Evolutionary conservation across 2,329 filamentous ascomycete genomes (phyloP).

Genomic region (Arthrobotrys sinensis): DNA sequence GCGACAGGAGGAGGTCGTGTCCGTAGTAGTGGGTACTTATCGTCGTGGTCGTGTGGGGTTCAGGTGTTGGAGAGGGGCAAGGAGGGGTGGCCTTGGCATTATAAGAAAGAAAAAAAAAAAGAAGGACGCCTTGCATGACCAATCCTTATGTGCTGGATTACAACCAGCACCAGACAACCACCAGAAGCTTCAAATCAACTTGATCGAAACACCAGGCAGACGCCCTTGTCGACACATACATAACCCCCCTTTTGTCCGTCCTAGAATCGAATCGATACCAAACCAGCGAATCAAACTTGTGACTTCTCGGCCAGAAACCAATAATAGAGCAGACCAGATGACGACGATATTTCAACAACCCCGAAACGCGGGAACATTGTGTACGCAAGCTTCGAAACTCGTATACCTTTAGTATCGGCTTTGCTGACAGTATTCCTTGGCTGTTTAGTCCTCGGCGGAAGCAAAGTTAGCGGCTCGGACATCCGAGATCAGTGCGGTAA

Average conservation of each 20-base stretch:
- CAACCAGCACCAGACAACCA: background rate
- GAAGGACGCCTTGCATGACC: background rate
- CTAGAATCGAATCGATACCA: background rate
- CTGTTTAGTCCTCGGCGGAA: constrained; percentile 83
- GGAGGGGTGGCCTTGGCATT: constrained; percentile 37
- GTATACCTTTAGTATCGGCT: background rate
- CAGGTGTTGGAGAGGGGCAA: constrained; percentile 35
- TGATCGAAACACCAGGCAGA: background rate
- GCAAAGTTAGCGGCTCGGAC: constrained; percentile 96
- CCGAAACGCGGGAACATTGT: constrained; percentile 91
- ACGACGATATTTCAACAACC: constrained; percentile 96
- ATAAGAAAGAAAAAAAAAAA: constrained; percentile 31
- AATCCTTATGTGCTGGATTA: background rate
- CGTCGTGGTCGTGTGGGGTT: constrained; percentile 31
- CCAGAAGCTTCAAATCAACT: constrained; percentile 9
- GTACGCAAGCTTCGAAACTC: constrained; percentile 69
- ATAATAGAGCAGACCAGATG: constrained; percentile 73
- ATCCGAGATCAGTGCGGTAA: constrained; percentile 96
- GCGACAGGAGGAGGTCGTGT: background rate
- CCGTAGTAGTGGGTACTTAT: background rate
- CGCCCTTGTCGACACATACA: background rate
- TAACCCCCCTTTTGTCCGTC: background rate
- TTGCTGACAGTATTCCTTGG: constrained; percentile 32
- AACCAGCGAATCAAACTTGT: background rate
- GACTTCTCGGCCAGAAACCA: constrained; percentile 59